Base-by-base conservation (phyloP, 2,329 filamentous ascomycete species). In the Beauveria medogensis region DNA sequence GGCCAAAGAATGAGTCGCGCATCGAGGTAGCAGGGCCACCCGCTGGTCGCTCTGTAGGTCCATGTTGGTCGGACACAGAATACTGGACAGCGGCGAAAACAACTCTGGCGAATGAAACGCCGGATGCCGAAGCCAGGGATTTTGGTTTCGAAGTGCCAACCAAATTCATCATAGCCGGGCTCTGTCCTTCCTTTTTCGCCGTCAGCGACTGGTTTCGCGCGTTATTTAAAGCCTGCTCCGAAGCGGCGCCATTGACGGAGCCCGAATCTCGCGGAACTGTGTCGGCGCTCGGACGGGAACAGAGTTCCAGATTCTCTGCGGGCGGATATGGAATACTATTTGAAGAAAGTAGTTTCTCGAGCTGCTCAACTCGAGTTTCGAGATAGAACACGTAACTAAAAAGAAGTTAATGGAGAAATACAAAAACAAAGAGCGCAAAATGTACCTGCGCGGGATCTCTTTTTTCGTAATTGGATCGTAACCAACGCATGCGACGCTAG, bases 401-500 rank as follows among this genome's bases (percentile, higher is more conserved):
- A 60, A 46, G 5, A 5, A 24, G 34, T 59, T 26, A 59, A 48
- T 22, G 14, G 24, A 9, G 43, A n/a, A 14, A 22, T 14, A 44
- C 26, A 14, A 24, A 24, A 34, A 5, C 4, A 20, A 20, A 28
- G 12, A 28, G n/a, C 10, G 22, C 14, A 10, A 9, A 37, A 89
- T 89, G 77, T 87, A 96, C 79, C 88, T 92, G 74, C 92, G 84
- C 55, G 93, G 93, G 62, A 97, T 96, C 75, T 97, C 92, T 70
- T 90, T 87, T 80, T 97, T 97, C 26, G 91, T 96, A 70, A 97
- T 96, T 40, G 93, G 92, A 72, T 97, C 93, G 74, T 96, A 97
- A 64, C 93, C 93, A 55, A 97, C 91, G 73, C 94, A 97, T 66
- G 90, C 88, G 51, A 95, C 90, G 62, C 84, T 83, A n/a, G 90